Conservation (phyloP, 345 rosid genomes). For the Camelina hispida region DNA sequence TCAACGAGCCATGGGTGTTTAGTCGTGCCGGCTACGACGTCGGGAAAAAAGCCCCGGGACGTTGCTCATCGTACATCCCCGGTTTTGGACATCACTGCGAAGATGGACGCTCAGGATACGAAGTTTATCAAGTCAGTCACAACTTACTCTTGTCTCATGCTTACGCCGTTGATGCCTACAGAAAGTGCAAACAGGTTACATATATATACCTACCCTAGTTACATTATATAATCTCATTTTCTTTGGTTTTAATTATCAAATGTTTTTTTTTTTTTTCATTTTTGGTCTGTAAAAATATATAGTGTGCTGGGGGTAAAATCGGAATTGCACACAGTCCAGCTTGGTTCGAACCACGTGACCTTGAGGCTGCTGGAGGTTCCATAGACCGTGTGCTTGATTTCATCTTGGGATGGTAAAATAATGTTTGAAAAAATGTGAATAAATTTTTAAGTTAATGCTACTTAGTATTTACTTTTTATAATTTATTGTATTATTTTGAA, state of each 20-base stretch:
- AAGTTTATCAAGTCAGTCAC: conserved; percentile 46
- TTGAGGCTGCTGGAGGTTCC: conserved; percentile 25
- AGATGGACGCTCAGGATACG: conserved; percentile 48
- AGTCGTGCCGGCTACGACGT: conserved; percentile 43
- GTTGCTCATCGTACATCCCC: conserved; percentile 41
- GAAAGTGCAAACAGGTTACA: conserved; percentile 38
- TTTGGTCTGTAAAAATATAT: neutral
- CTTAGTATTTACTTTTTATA: neutral
- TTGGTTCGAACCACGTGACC: conserved; percentile 45
- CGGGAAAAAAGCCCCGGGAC: conserved; percentile 47
- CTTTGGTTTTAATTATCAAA: neutral
- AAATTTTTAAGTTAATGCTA: neutral
- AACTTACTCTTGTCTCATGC: conserved; percentile 41
- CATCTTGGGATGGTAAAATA: conserved; percentile 43
- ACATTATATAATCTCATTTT: neutral
- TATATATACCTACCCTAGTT: neutral
- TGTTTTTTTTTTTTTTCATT: neutral
- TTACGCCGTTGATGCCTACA: conserved; percentile 27
- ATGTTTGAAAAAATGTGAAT: neutral
- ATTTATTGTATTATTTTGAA: neutral
- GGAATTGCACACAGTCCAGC: conserved; percentile 48
- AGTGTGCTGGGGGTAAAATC: conserved; percentile 44
- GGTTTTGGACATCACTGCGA: neutral
- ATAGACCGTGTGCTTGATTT: conserved; percentile 45
- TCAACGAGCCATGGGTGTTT: conserved; percentile 49